phyloP scores from a whole-genome alignment of 306 rosid genomes.

The Trifolium dubium region DNA sequence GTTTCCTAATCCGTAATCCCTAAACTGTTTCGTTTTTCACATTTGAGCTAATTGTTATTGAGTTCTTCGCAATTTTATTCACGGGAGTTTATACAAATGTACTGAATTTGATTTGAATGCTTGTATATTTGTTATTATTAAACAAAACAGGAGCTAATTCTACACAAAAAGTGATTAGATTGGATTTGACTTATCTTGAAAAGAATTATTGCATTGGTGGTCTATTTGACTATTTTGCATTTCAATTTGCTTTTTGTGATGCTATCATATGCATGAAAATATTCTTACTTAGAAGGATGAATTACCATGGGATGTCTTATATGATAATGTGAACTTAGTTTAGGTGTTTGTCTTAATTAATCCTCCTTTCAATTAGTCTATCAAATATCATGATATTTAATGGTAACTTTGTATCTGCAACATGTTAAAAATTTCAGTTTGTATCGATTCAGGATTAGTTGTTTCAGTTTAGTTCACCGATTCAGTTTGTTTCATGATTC shows the following conservation, averaged over 20 bases:
- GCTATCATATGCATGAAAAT: background rate
- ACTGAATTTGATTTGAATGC: background rate
- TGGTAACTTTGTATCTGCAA: background rate
- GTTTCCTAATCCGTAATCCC: too few species aligned
- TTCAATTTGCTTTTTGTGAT: background rate
- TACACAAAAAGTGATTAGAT: too few species aligned
- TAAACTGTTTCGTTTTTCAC: too few species aligned
- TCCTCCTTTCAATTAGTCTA: background rate
- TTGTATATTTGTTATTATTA: background rate
- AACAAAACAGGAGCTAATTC: too few species aligned
- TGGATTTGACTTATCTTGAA: too few species aligned
- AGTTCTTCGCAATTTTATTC: background rate
- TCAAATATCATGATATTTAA: constrained; percentile 4
- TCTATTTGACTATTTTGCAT: background rate
- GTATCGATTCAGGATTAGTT: too few species aligned
- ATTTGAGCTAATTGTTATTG: too few species aligned
- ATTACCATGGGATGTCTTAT: too few species aligned
- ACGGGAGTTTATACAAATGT: background rate
- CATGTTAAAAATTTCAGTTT: constrained; percentile 62
- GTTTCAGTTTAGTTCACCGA: too few species aligned
- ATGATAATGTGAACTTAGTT: background rate
- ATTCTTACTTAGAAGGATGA: background rate
- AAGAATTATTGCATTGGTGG: background rate
- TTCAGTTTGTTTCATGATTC: too few species aligned
- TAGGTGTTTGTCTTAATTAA: background rate